A percentile compares a stretch with the other conserved stretches of the same genome.
Evolutionary conservation across 2,329 filamentous ascomycete genomes (phyloP).

Genomic region (Trichoderma harzianum): DNA sequence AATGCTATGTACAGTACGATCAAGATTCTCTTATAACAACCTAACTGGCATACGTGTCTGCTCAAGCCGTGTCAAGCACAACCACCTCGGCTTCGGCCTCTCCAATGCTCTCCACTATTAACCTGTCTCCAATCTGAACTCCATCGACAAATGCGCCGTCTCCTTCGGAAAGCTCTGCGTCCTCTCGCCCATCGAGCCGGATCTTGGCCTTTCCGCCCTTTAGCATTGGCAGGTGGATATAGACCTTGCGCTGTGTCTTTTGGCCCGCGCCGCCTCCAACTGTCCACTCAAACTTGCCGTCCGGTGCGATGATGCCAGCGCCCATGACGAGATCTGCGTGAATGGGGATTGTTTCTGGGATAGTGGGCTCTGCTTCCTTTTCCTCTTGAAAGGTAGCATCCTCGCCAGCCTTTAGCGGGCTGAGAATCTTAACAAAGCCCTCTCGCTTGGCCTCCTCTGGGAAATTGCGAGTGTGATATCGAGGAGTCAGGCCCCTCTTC

Average conservation of each 20-base stretch:
- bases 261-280: constrained; percentile 58
- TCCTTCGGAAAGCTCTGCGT: constrained; percentile 65
- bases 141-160: constrained; percentile 74
- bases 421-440: constrained; percentile 71
- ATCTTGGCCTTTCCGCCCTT: constrained; percentile 72
- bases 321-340: constrained; percentile 83
- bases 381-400: constrained; percentile 62
- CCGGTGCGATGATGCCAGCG: constrained; percentile 67
- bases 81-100: constrained; percentile 68
- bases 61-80: constrained; percentile 54
- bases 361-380: constrained; percentile 56
- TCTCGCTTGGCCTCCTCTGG: constrained; percentile 68
- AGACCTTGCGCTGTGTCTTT: constrained; percentile 65
- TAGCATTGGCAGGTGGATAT: constrained; percentile 77
- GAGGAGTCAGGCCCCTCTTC: constrained; percentile 66
- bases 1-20: background rate
- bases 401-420: constrained; percentile 64
- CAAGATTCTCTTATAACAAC: background rate
- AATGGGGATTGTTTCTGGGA: constrained; percentile 71
- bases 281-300: constrained; percentile 65
- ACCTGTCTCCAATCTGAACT: constrained; percentile 61
- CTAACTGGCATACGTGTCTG: background rate
- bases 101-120: constrained; percentile 64
- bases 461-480: constrained; percentile 74
- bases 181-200: constrained; percentile 61